A percentile compares a stretch with the other conserved stretches of the same genome.
phyloP scores from a whole-genome alignment of 305 asterid genomes.

The Fraxinus sp. region DNA sequence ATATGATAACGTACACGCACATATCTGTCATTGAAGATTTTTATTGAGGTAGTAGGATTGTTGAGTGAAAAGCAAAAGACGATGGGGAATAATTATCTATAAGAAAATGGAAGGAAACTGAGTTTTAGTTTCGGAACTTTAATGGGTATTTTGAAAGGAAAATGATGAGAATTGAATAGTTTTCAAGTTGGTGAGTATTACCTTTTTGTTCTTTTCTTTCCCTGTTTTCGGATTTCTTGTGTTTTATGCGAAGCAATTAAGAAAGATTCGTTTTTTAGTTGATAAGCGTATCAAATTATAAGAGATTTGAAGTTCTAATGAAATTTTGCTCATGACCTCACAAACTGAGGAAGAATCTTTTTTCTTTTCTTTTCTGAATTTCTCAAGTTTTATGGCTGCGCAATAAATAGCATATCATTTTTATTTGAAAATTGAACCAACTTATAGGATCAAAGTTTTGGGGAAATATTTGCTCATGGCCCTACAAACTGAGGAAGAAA shows the following conservation, averaged over 20 bases:
- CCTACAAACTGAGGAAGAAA: background rate
- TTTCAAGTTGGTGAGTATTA: background rate
- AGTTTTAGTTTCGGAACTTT: background rate
- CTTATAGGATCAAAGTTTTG: background rate
- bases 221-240: background rate
- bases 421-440: background rate
- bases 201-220: background rate
- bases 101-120: background rate
- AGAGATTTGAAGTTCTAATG: background rate
- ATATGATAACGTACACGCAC: background rate
- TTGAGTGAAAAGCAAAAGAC: background rate
- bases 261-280: background rate
- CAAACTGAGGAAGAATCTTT: background rate
- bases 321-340: background rate
- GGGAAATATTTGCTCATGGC: background rate
- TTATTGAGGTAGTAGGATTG: background rate
- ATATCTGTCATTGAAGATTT: background rate
- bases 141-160: background rate
- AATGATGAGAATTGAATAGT: background rate
- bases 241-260: background rate
- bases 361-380: background rate
- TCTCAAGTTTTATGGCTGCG: background rate
- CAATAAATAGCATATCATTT: background rate
- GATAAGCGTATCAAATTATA: background rate
- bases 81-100: background rate